These are phyloP conservation scores for Linum lewisii DNA, from an alignment of 345 rosid genomes.

Conservation along the genomic window DNA sequence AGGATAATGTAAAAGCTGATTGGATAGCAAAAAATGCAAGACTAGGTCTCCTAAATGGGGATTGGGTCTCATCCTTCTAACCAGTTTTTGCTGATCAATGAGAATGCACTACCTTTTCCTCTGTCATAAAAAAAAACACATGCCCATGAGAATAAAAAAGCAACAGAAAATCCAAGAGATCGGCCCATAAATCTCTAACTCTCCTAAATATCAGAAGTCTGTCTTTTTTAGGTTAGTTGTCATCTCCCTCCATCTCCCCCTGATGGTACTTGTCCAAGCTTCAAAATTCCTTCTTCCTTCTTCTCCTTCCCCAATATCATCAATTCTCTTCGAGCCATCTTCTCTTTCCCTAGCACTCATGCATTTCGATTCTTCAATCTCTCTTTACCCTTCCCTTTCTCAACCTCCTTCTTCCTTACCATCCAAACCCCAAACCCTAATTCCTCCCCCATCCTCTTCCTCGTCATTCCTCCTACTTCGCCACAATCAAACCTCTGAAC, in stretches of 20 bases:
- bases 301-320: conserved; percentile 26
- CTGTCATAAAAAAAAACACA: too few relatives aligned
- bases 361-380: conserved; percentile 55
- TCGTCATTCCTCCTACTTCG: conserved; percentile 20
- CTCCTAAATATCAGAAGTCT: not conserved
- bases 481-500: conserved; percentile 7
- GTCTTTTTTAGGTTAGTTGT: not conserved
- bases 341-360: conserved; percentile 59
- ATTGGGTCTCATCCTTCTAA: too few relatives aligned
- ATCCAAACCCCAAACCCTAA: conserved; percentile 21
- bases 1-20: too few relatives aligned
- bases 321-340: conserved; percentile 52
- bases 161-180: not conserved
- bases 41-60: too few relatives aligned
- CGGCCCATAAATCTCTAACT: not conserved
- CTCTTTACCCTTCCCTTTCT: conserved; percentile 53
- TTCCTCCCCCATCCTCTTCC: conserved; percentile 26
- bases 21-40: too few relatives aligned
- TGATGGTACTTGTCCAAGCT: conserved; percentile 40
- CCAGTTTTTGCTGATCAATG: too few relatives aligned
- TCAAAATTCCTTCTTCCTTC: conserved; percentile 33
- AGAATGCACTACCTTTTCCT: too few relatives aligned
- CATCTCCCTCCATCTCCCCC: not conserved
- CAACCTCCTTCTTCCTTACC: conserved; percentile 35
- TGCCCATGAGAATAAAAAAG: not conserved